Conservation (phyloP, 257 asterid species). For the Lavandula angustifolia region DNA sequence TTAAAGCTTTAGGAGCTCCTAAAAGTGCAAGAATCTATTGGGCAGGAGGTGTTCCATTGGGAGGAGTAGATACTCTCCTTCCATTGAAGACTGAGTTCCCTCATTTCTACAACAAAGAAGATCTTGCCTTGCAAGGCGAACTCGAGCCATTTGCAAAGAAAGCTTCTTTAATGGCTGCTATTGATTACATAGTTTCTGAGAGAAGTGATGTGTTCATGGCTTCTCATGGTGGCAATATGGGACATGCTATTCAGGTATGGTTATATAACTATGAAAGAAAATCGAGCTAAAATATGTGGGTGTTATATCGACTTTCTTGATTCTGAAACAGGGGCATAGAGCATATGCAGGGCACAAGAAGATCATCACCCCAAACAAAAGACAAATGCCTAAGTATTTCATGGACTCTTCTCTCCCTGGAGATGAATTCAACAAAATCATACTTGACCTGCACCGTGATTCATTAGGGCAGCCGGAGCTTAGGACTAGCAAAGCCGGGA, state of each 20-base stretch:
- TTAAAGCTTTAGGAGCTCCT: constrained; percentile 90
- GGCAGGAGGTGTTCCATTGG: constrained; percentile 95
- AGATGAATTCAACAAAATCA: constrained; percentile 58
- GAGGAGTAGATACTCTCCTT: constrained; percentile 74
- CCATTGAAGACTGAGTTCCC: constrained; percentile 71
- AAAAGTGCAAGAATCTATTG: constrained; percentile 67
- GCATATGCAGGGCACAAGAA: constrained; percentile 91
- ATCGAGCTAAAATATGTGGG: neutral
- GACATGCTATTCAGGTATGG: constrained; percentile 86
- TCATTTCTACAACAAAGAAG: constrained; percentile 81
- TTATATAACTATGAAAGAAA: neutral
- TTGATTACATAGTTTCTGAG: constrained; percentile 83
- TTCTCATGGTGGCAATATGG: constrained; percentile 98
- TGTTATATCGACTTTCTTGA: neutral
- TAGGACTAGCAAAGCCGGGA: constrained; percentile 67
- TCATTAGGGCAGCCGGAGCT: constrained; percentile 87
- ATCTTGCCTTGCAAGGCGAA: constrained; percentile 75
- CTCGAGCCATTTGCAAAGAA: constrained; percentile 73
- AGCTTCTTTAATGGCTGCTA: constrained; percentile 85
- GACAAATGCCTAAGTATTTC: constrained; percentile 79
- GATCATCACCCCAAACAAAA: constrained; percentile 87
- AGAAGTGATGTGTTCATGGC: constrained; percentile 94
- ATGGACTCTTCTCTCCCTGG: constrained; percentile 69
- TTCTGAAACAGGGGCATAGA: constrained; percentile 68
- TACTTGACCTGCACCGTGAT: constrained; percentile 62